A percentile compares a stretch with the other conserved stretches of the same genome.
phyloP scores from a whole-genome alignment of 164 flowering plant genomes.

The Chloranthus sessilifolius region DNA sequence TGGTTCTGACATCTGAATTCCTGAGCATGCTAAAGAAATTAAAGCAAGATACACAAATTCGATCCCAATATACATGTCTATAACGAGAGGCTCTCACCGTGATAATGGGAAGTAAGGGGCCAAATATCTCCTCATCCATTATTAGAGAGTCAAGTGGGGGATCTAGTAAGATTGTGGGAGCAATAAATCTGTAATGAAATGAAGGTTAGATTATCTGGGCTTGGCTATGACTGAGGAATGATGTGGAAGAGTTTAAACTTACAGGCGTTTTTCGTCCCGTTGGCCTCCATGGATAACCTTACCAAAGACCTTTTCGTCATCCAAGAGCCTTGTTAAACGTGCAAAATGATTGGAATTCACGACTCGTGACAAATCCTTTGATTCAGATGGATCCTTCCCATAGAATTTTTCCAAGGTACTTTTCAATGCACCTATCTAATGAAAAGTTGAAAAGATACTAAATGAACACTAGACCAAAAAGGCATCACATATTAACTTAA shows the following conservation, averaged over 20 bases:
- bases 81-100: conserved; percentile 35
- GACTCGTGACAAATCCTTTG: conserved; percentile 74
- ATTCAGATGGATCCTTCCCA: conserved; percentile 66
- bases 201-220: neutral
- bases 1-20: too few relatives aligned
- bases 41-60: too few relatives aligned
- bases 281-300: conserved; percentile 81
- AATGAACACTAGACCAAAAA: neutral
- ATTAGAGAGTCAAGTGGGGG: conserved; percentile 75
- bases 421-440: conserved; percentile 60
- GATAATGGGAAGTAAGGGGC: conserved; percentile 88
- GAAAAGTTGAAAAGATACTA: neutral
- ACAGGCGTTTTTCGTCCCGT: conserved; percentile 52
- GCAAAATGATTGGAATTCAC: conserved; percentile 65
- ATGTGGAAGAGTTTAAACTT: conserved; percentile 25
- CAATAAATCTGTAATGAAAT: conserved; percentile 49
- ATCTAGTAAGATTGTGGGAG: conserved; percentile 85
- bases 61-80: too few relatives aligned
- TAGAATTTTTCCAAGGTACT: conserved; percentile 51
- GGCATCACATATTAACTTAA: too few relatives aligned
- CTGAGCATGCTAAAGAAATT: too few relatives aligned
- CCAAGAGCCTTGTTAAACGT: conserved; percentile 64
- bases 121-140: conserved; percentile 94
- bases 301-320: conserved; percentile 67
- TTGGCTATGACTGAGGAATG: neutral